Evolutionary conservation across 495 filamentous ascomycete genomes (phyloP).

Genomic region (Hyaloscypha variabilis): DNA sequence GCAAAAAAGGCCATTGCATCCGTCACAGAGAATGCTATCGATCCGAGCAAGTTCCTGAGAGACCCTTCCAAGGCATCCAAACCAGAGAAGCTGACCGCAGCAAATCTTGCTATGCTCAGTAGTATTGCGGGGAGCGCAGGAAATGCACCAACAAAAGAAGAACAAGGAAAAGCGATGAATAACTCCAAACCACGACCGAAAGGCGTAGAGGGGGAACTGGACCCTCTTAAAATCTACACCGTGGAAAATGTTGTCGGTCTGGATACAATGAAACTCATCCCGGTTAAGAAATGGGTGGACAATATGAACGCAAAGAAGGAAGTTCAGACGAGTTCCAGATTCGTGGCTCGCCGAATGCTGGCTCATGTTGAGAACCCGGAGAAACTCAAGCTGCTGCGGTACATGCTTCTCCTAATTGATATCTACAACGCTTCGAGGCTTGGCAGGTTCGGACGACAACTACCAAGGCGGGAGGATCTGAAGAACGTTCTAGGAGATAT

Average conservation of each 20-base stretch:
- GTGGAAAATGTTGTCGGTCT: slow-evolving; percentile 66
- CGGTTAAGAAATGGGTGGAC: slow-evolving; percentile 76
- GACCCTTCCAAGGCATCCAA: slow-evolving; percentile 37
- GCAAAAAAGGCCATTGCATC: slow-evolving; percentile 82
- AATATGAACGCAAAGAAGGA: slow-evolving; percentile 57
- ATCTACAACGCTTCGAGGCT: slow-evolving; percentile 50
- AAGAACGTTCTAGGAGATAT: slow-evolving; percentile 47
- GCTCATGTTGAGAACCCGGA: slow-evolving; percentile 50
- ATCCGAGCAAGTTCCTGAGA: slow-evolving; percentile 37
- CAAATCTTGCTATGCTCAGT: slow-evolving; percentile 63
- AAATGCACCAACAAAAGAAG: slow-evolving; percentile 59
- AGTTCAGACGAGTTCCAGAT: slow-evolving; percentile 62
- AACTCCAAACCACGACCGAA: slow-evolving; percentile 76
- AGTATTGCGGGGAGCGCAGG: slow-evolving; percentile 60
- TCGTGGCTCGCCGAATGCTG: slow-evolving; percentile 64
- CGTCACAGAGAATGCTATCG: slow-evolving; percentile 78
- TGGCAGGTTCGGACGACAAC: slow-evolving; percentile 41
- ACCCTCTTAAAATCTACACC: slow-evolving; percentile 82
- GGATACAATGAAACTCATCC: slow-evolving; percentile 61
- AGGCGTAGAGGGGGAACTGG: slow-evolving; percentile 69
- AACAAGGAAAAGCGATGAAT: slow-evolving; percentile 68
- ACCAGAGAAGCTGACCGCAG: slow-evolving; percentile 52
- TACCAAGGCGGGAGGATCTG: slow-evolving; percentile 51
- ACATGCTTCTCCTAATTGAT: slow-evolving; percentile 65
- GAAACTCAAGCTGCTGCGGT: slow-evolving; percentile 65